Conservation (phyloP, 2,329 filamentous ascomycete genomes). For the Diaporthe batatas region DNA sequence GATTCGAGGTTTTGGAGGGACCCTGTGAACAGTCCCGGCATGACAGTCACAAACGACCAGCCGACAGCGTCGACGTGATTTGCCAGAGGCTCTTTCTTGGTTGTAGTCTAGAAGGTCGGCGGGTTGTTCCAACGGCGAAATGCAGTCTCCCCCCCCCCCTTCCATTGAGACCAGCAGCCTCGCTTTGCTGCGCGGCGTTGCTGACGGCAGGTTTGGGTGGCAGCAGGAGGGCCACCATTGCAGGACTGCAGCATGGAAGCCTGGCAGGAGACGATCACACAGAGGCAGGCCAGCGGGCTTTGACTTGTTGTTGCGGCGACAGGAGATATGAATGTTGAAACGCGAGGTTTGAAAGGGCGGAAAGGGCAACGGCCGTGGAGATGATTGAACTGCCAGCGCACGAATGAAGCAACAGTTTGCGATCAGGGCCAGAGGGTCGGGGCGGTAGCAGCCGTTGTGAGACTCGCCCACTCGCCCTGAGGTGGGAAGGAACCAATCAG, state of each 20-base stretch:
- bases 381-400: constrained; percentile 1
- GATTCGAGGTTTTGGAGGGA: neutral
- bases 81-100: neutral
- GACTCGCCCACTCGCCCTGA: constrained; percentile 21
- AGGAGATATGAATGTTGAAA: neutral
- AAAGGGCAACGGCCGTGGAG: neutral
- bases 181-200: constrained; percentile 19
- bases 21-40: constrained; percentile 5
- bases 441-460: constrained; percentile 31
- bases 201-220: constrained; percentile 19
- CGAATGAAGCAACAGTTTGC: constrained; percentile 40
- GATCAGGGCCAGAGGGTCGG: constrained; percentile 30
- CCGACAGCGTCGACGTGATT: constrained; percentile 2
- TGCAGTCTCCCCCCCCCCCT: neutral
- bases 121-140: constrained; percentile 5
- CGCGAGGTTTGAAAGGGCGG: constrained; percentile 4
- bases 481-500: constrained; percentile 31
- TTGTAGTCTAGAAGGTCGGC: constrained; percentile 1
- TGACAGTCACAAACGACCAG: neutral
- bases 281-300: constrained; percentile 1
- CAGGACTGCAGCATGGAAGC: constrained; percentile 20
- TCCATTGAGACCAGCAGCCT: constrained; percentile 3
- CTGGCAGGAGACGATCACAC: constrained; percentile 1
- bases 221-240: neutral
- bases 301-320: neutral